A percentile compares a stretch with the other conserved stretches of the same genome.
These are phyloP conservation scores for Sclerospora graminicola DNA, from an alignment of 352 stramenopile genomes.

Conservation along the genomic window DNA sequence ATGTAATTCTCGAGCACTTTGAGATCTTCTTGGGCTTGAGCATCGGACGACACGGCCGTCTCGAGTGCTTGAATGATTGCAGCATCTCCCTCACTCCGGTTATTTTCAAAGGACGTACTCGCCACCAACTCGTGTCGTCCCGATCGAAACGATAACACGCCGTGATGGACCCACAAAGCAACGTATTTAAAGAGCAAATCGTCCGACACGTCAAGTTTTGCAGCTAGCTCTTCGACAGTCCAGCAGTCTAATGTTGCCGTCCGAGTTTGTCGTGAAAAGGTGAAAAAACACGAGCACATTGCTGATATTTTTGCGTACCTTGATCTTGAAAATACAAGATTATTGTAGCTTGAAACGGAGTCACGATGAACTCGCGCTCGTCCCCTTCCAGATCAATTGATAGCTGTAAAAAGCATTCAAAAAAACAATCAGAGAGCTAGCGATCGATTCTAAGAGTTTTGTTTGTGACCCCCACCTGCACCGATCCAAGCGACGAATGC, in stretches of 20 bases:
- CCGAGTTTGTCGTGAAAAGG: neutral
- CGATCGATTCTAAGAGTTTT: neutral
- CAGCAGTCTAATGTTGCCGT: slow-evolving; percentile 25
- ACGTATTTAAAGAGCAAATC: slow-evolving; percentile 48
- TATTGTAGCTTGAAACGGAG: slow-evolving; percentile 90
- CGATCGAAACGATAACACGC: slow-evolving; percentile 36
- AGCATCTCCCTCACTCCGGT: slow-evolving; percentile 26
- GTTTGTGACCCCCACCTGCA: slow-evolving; percentile 50
- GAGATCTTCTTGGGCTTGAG: slow-evolving; percentile 88
- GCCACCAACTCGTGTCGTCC: slow-evolving; percentile 37
- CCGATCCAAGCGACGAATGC: slow-evolving; percentile 89
- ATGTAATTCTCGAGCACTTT: slow-evolving; percentile 92
- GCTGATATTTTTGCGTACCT: slow-evolving; percentile 20
- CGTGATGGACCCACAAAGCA: slow-evolving; percentile 64
- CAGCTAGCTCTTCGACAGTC: slow-evolving; percentile 46
- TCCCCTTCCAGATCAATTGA: slow-evolving; percentile 85
- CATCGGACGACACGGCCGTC: slow-evolving; percentile 82
- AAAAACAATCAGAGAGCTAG: neutral
- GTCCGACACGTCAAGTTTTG: slow-evolving; percentile 49
- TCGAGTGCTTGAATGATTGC: slow-evolving; percentile 46
- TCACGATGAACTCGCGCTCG: slow-evolving; percentile 82
- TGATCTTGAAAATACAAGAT: slow-evolving; percentile 93
- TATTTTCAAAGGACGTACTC: slow-evolving; percentile 35
- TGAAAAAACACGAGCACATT: neutral
- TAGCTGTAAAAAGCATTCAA: slow-evolving; percentile 22